Evolutionary conservation across 169 alveolate species (phyloP).

Genomic region (Cryptosporidium felis): DNA sequence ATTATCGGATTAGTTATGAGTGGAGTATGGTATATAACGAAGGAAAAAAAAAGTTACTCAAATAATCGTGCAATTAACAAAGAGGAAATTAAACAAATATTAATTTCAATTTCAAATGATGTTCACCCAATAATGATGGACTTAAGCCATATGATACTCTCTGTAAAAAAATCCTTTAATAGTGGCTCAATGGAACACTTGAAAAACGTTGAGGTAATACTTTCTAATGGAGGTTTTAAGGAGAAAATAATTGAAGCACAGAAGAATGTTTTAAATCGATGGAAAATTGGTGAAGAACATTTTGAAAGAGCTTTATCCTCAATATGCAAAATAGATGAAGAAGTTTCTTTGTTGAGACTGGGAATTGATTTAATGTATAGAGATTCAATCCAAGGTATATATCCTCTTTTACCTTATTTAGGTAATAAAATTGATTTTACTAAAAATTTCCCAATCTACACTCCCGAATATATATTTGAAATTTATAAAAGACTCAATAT

Average conservation of each 20-base stretch:
- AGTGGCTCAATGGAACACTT: neutral
- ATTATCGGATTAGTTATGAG: neutral
- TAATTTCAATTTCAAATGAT: constrained; percentile 18
- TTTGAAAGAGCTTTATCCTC: constrained; percentile 9
- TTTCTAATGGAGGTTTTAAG: constrained; percentile 22
- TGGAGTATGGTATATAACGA: constrained; percentile 43
- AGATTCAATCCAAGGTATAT: constrained; percentile 31
- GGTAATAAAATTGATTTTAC: neutral
- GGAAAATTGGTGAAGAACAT: neutral
- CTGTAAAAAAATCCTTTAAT: neutral
- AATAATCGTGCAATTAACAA: neutral
- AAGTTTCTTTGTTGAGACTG: neutral
- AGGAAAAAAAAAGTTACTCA: neutral
- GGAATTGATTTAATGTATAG: constrained; percentile 46
- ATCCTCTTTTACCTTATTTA: constrained; percentile 33
- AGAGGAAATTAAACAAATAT: constrained; percentile 8
- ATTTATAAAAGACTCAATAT: neutral
- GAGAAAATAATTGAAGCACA: constrained; percentile 20
- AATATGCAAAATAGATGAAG: constrained; percentile 2
- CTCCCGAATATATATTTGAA: neutral
- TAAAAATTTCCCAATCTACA: constrained; percentile 2
- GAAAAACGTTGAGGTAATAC: neutral
- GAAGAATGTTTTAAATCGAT: neutral
- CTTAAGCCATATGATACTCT: neutral
- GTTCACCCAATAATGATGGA: constrained; percentile 57